Evolutionary conservation across 2,329 filamentous ascomycete species (phyloP).

Genomic region (Alternaria alternata): DNA sequence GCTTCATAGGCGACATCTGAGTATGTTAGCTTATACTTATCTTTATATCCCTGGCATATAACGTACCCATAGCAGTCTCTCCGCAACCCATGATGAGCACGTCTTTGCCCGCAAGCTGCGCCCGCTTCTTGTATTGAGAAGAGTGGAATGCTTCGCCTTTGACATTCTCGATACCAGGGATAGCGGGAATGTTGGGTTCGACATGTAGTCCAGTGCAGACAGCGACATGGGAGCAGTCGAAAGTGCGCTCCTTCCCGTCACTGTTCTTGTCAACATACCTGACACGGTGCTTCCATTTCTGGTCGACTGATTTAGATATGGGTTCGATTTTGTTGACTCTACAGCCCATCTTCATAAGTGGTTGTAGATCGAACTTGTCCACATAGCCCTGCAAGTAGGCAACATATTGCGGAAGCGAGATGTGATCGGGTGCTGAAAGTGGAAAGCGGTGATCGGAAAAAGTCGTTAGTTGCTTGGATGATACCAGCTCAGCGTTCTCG

Average conservation of each 20-base stretch:
- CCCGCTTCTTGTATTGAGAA: constrained; percentile 39
- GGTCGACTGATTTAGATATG: constrained; percentile 23
- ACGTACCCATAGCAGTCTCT: constrained; percentile 45
- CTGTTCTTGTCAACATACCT: constrained; percentile 31
- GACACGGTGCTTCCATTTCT: constrained; percentile 40
- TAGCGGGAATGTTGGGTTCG: constrained; percentile 39
- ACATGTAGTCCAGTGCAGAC: constrained; percentile 45
- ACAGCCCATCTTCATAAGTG: constrained; percentile 37
- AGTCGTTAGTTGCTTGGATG: constrained; percentile 60
- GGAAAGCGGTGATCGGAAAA: constrained; percentile 61
- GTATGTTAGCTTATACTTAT: constrained; percentile 7
- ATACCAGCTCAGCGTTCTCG: constrained; percentile 61
- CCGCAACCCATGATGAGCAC: constrained; percentile 44
- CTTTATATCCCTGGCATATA: neutral
- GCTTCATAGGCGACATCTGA: constrained; percentile 44
- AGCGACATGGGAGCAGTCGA: constrained; percentile 42
- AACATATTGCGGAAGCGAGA: constrained; percentile 44
- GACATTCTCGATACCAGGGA: constrained; percentile 40
- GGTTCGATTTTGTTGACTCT: constrained; percentile 35
- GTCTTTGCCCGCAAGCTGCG: constrained; percentile 38
- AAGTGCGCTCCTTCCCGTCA: constrained; percentile 24
- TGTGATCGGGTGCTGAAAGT: constrained; percentile 49
- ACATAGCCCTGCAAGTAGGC: constrained; percentile 41
- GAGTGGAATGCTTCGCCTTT: constrained; percentile 40
- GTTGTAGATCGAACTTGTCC: constrained; percentile 33